A percentile compares a stretch with the other conserved stretches of the same genome.
These are phyloP conservation scores for Boletus vermiculosoides DNA, from an alignment of 768 basidiomycete species.

Conservation along the genomic window DNA sequence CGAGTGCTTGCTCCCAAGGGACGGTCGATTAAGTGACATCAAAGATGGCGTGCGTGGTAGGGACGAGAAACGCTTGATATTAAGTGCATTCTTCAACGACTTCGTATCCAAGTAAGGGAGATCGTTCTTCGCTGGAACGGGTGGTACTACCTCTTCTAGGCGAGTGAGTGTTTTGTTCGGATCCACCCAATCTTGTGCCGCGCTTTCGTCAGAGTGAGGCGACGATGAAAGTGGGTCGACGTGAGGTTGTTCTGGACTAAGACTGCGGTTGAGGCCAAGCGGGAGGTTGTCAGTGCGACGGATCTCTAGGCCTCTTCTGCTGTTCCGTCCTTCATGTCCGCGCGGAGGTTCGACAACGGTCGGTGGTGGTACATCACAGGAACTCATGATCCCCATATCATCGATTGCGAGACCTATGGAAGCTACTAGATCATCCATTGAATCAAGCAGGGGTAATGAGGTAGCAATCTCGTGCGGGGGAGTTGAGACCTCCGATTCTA, in stretches of 20 bases:
- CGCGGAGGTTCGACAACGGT: slow-evolving; percentile 42
- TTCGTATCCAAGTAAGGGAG: slow-evolving; percentile 23
- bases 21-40: slow-evolving; percentile 37
- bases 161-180: slow-evolving; percentile 15
- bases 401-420: slow-evolving; percentile 39
- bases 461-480: slow-evolving; percentile 18
- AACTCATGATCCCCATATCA: slow-evolving; percentile 36
- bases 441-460: slow-evolving; percentile 28
- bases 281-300: slow-evolving; percentile 26
- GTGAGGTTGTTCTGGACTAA: slow-evolving; percentile 16
- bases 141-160: slow-evolving; percentile 24
- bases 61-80: slow-evolving; percentile 48
- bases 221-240: slow-evolving; percentile 13
- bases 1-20: slow-evolving; percentile 23
- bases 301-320: slow-evolving; percentile 31
- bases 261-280: slow-evolving; percentile 1
- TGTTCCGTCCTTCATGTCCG: slow-evolving; percentile 29
- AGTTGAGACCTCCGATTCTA: slow-evolving; percentile 17
- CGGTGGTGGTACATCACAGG: slow-evolving; percentile 36
- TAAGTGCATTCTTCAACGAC: slow-evolving; percentile 26
- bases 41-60: slow-evolving; percentile 68
- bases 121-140: slow-evolving; percentile 31
- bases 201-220: slow-evolving; percentile 22
- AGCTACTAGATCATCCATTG: slow-evolving; percentile 39
- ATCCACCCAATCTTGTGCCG: slow-evolving; percentile 16